Conservation (phyloP, 108 stramenopile genomes). For the Poteriospumella lacustris region DNA sequence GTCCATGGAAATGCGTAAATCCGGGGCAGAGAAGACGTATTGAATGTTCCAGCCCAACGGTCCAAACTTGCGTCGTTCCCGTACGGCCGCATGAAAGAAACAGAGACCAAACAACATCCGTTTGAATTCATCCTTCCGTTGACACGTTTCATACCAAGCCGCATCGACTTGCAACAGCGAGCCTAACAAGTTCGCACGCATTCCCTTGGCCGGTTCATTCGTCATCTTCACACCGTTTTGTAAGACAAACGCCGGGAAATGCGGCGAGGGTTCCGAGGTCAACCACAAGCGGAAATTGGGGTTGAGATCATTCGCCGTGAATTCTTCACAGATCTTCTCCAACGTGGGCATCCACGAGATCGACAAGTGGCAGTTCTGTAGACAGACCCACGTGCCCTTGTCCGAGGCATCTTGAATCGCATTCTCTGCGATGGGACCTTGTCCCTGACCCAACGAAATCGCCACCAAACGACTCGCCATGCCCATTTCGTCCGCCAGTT, state of each 20-base stretch:
- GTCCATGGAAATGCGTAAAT: constrained; percentile 56
- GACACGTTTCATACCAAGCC: constrained; percentile 45
- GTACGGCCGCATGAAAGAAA: constrained; percentile 60
- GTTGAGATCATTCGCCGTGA: constrained; percentile 48
- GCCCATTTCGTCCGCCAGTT: constrained; percentile 54
- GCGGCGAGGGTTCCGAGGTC: constrained; percentile 55
- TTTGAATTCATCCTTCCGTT: constrained; percentile 48
- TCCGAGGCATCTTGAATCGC: constrained; percentile 51
- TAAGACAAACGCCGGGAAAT: constrained; percentile 61
- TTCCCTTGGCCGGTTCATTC: constrained; percentile 62
- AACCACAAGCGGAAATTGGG: constrained; percentile 60
- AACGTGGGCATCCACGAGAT: constrained; percentile 61
- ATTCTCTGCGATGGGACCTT: constrained; percentile 52
- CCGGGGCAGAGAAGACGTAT: constrained; percentile 60
- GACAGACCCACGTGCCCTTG: constrained; percentile 59
- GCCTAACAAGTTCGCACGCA: constrained; percentile 56
- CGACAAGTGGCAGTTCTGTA: constrained; percentile 61
- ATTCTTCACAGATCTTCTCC: constrained; percentile 58
- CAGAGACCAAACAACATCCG: constrained; percentile 60
- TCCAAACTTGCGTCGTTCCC: constrained; percentile 59
- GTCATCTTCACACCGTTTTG: constrained; percentile 59
- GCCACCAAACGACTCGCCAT: constrained; percentile 31
- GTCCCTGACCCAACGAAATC: constrained; percentile 57
- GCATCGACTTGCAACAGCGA: constrained; percentile 32
- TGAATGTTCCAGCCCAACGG: constrained; percentile 68